Evolutionary conservation across 2,329 filamentous ascomycete genomes (phyloP), one percentile per base, ranked within the genome.

Genomic region (Talaromyces sp.): DNA sequence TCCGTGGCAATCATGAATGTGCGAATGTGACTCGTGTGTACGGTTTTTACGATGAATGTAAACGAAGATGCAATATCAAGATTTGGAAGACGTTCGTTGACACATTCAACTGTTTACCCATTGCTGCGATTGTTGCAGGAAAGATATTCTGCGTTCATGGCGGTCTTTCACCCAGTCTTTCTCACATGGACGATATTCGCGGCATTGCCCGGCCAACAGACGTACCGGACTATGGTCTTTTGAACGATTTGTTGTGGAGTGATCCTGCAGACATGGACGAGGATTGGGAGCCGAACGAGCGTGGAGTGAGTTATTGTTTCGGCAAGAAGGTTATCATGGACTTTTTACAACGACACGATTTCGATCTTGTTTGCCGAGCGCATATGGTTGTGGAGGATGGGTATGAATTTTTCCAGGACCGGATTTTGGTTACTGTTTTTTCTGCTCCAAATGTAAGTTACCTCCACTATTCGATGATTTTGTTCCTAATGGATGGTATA

Each of bases 331-430:
- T 99, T 63, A 97, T 99, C 62, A 92, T 92, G 73, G 91, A 97
- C 67, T 99, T 99, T 72, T 78, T 99, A 63, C 88, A 91, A 60
- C 85, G 89, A 57, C 94, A 99, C 71, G 94, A 99, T 75, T 97
- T 99, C 71, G 94, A 99, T 73, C 79, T 99, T 53, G 93, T 99
- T 54, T 99, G 94, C 72, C 87, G 94, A 64, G 94, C 94, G 51
- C 94, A 99, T 77, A 97, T 97, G 94, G 94, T 99, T 54, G 94
- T 99, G 21, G 94, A 99, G 74, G 94, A 99, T 71, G 94, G 94
- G 10, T 99, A 99, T 75, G 94, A 99, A 69, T 99, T 99, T 75
- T 99, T 97, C 74, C 96, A 89, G 62, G 94, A 99, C 72, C 84
- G 94, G 59, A 89, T 97, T 46, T 75, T 99, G 60, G 94, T 99